Evolutionary conservation across 2,329 filamentous ascomycete genomes (phyloP).

Genomic region (Peltaster fructicola): DNA sequence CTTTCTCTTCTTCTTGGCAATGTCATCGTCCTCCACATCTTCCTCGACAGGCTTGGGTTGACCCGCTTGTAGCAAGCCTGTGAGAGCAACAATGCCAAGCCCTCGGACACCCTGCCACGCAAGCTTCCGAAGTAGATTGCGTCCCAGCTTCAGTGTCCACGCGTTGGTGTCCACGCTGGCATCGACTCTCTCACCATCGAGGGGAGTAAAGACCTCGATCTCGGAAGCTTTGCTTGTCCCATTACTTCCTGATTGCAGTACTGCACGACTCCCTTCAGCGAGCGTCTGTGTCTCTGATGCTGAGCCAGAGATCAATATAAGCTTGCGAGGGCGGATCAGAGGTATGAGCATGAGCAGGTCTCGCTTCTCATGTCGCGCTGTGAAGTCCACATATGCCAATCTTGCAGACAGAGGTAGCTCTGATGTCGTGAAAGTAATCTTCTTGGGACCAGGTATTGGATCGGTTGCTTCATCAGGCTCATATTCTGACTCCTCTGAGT

Average conservation of each 20-base stretch:
- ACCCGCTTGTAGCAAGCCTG: conserved; percentile 50
- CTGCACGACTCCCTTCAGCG: conserved; percentile 60
- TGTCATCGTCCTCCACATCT: conserved; percentile 21
- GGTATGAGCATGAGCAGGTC: conserved; percentile 90
- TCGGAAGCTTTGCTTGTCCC: conserved; percentile 15
- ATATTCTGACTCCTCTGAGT: conserved; percentile 33
- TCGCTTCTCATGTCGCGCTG: conserved; percentile 80
- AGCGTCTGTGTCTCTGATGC: conserved; percentile 61
- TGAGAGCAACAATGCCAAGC: conserved; percentile 81
- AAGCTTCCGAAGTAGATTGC: conserved; percentile 65
- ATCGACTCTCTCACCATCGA: conserved; percentile 56
- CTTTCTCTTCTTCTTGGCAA: conserved; percentile 37
- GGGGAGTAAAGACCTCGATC: conserved; percentile 62
- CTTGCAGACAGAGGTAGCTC: conserved; percentile 52
- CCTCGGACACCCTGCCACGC: conserved; percentile 91
- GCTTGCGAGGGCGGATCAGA: conserved; percentile 79
- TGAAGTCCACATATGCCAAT: conserved; percentile 80
- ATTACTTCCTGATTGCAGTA: conserved; percentile 36
- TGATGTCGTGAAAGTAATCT: conserved; percentile 48
- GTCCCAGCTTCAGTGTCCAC: conserved; percentile 84
- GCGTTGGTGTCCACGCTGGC: conserved; percentile 96
- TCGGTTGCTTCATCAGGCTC: conserved; percentile 33
- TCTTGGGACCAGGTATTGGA: conserved; percentile 59
- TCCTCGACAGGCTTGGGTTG: too few species aligned
- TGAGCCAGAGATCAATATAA: conserved; percentile 77